phyloP scores from a whole-genome alignment of 2,329 filamentous ascomycete genomes.

The Thielaviopsis populi region DNA sequence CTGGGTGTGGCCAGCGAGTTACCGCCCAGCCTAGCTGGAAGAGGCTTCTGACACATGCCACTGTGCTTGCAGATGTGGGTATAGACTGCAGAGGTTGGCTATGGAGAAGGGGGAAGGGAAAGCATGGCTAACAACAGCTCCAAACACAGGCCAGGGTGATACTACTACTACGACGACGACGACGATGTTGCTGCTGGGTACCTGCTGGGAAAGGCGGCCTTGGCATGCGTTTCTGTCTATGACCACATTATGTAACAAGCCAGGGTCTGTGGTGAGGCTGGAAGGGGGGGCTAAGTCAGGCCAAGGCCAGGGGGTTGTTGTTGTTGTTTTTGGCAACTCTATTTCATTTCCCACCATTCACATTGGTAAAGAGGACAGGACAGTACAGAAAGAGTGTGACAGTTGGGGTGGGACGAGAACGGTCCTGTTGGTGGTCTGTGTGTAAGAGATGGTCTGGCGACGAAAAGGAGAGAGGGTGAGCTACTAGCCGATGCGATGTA shows the following conservation, averaged over 20 bases:
- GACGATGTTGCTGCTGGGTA: too few species aligned
- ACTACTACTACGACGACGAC: neutral
- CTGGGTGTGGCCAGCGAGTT: neutral
- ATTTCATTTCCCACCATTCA: neutral
- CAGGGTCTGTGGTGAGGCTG: neutral
- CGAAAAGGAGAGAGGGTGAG: too few species aligned
- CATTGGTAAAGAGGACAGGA: too few species aligned
- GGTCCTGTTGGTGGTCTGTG: too few species aligned
- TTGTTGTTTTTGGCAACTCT: neutral
- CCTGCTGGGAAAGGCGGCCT: neutral
- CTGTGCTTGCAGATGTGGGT: neutral
- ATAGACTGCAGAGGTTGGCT: too few species aligned
- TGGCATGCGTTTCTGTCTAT: neutral
- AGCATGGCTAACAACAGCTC: neutral
- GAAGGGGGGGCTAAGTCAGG: neutral
- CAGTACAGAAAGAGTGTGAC: too few species aligned
- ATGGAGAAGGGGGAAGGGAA: neutral
- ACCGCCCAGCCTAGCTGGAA: neutral
- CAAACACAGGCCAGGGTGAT: neutral
- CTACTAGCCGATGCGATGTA: too few species aligned
- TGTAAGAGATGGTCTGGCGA: too few species aligned
- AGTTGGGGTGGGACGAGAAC: too few species aligned
- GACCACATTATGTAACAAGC: neutral
- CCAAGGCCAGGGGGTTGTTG: neutral
- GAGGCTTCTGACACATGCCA: neutral